Conservation (phyloP, 225 moss, liverwort and hornwort genomes). For the Pleurozium schreberi region DNA sequence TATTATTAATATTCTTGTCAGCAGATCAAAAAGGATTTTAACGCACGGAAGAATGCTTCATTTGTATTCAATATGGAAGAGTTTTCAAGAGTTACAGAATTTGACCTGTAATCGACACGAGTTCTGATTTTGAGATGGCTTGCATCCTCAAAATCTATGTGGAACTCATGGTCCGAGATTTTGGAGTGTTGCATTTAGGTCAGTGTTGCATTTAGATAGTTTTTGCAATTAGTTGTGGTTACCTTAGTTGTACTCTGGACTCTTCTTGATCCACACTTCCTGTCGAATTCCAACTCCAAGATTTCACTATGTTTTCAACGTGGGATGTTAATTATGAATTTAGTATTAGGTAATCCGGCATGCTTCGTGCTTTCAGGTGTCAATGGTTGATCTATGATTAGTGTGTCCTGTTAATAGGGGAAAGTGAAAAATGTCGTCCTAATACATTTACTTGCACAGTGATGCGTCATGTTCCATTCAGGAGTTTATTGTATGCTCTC, state of each 20-base stretch:
- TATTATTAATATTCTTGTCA: background rate
- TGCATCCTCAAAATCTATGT: background rate
- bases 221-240: background rate
- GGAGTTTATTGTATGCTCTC: background rate
- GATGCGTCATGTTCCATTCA: background rate
- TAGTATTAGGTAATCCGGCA: background rate
- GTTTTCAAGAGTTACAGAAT: background rate
- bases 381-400: background rate
- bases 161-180: background rate
- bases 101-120: background rate
- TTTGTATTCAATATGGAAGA: background rate
- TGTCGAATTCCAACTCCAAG: background rate
- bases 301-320: background rate
- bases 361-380: background rate
- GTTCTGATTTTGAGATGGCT: background rate
- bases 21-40: background rate
- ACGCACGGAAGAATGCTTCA: no score
- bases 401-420: background rate
- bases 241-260: background rate
- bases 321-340: background rate
- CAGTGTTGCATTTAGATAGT: background rate
- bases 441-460: background rate
- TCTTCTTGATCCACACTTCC: background rate
- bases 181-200: background rate
- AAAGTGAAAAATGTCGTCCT: background rate